phyloP scores from a whole-genome alignment of 2,329 filamentous ascomycete species.

The Fusarium kyushuense region DNA sequence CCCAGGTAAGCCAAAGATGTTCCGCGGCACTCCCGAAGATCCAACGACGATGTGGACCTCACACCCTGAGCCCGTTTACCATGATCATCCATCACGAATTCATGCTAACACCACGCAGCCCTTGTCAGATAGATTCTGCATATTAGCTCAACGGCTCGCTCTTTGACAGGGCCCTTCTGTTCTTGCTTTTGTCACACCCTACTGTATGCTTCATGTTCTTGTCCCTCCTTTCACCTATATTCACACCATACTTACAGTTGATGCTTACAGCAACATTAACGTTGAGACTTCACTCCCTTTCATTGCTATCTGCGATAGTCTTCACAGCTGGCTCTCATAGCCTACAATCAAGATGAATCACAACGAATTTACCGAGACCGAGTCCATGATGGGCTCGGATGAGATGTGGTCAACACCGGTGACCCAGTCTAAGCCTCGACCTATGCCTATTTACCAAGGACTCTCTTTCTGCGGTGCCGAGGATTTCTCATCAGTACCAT shows the following conservation, averaged over 20 bases:
- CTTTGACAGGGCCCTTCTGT: slow-evolving; percentile 37
- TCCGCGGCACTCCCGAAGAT: slow-evolving; percentile 50
- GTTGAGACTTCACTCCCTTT: slow-evolving; percentile 63
- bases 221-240: slow-evolving; percentile 40
- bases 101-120: slow-evolving; percentile 47
- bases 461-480: slow-evolving; percentile 70
- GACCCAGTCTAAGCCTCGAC: slow-evolving; percentile 64
- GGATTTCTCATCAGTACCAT: slow-evolving; percentile 63
- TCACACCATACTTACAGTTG: slow-evolving; percentile 44
- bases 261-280: slow-evolving; percentile 46
- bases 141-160: slow-evolving; percentile 46
- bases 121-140: slow-evolving; percentile 45
- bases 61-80: slow-evolving; percentile 42
- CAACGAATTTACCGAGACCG: slow-evolving; percentile 63
- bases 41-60: slow-evolving; percentile 49
- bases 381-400: slow-evolving; percentile 60
- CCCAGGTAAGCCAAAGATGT: slow-evolving; percentile 48
- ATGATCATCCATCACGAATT: slow-evolving; percentile 41
- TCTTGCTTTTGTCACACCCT: slow-evolving; percentile 66
- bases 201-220: slow-evolving; percentile 59
- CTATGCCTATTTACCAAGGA: slow-evolving; percentile 71
- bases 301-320: slow-evolving; percentile 56
- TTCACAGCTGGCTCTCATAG: slow-evolving; percentile 62
- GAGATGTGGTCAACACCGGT: slow-evolving; percentile 68
- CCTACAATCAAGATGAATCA: slow-evolving; percentile 61